Evolutionary conservation across 164 flowering plant genomes (phyloP).

Genomic region (Protea cynaroides): DNA sequence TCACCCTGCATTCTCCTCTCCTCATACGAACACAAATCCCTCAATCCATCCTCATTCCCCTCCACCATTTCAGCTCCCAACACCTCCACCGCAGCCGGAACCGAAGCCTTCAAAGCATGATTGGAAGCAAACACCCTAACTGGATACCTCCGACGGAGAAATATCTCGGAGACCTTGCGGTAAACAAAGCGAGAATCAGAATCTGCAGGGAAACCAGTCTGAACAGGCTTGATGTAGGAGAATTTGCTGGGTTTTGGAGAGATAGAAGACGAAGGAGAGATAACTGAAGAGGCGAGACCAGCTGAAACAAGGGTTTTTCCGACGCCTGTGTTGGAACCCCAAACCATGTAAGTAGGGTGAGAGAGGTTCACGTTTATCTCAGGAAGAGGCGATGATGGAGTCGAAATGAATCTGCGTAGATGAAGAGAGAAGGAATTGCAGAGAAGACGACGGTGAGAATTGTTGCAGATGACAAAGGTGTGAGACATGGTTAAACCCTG

Average conservation of each 20-base stretch:
- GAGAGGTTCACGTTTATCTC: constrained; percentile 39
- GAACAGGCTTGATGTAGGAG: constrained; percentile 80
- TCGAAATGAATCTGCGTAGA: constrained; percentile 3
- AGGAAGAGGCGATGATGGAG: constrained; percentile 5
- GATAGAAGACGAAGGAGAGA: constrained; percentile 20
- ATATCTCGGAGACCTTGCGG: constrained; percentile 43
- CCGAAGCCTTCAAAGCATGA: constrained; percentile 43
- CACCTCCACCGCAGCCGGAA: constrained; percentile 27
- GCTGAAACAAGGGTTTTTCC: constrained; percentile 95
- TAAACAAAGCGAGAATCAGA: constrained; percentile 80
- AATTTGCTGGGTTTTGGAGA: constrained; percentile 24
- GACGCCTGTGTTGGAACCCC: constrained; percentile 85
- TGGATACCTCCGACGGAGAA: constrained; percentile 23
- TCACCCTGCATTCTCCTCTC: constrained; percentile 34
- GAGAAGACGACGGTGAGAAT: background rate
- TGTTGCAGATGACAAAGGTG: constrained; percentile 10
- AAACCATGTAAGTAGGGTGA: constrained; percentile 72
- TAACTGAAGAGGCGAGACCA: constrained; percentile 63
- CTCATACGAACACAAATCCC: constrained; percentile 40
- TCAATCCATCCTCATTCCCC: constrained; percentile 22
- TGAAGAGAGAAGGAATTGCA: background rate
- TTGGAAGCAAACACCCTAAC: constrained; percentile 47
- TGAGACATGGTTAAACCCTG: constrained; percentile 12
- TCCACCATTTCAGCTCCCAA: constrained; percentile 8
- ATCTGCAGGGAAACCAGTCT: constrained; percentile 90